Evolutionary conservation across 345 rosid genomes (phyloP), one percentile per base, ranked within the genome.

Genomic region (Psidium friedrichsthalianum): DNA sequence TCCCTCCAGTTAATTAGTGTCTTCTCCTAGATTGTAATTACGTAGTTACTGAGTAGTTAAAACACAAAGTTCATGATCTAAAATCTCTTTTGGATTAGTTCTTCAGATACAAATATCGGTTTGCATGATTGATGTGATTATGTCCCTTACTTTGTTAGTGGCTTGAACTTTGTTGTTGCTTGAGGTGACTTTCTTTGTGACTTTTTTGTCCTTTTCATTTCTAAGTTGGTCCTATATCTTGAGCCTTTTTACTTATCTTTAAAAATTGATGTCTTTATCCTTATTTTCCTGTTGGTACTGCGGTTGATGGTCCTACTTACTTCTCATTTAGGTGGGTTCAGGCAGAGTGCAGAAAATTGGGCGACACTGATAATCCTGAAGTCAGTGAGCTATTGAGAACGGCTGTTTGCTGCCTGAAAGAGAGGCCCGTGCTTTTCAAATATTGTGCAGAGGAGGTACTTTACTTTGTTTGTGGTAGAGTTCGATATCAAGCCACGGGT

Each of bases 361-460:
- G 99, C 84, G 99, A 97, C 90, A 90, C 89, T 3, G 99, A 97
- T 91, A 96, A 95, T 87, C 98, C 99, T 78, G 99, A 96, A 93
- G 98, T 96, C 78, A 87, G 91, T 82, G 98, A 96, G 13, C 96
- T 96, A 86, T 89, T 96, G 88, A 95, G 91, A 89, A 96, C 92
- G 10, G 98, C 98, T 82, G 94, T 97, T 74, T 87, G 93, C 44
- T 96, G 98, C 89, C 98, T 97, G 74, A 96, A 92, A 87, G 99
- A 97, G 87, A 96, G 98, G 90, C 98, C 99, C 2, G 96, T 93
- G 69, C 99, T 97, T 89, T 97, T 95, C 93, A 97, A 96, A 89
- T 97, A 96, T 88, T 97, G 99, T 93, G 99, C 99, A 24, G 99
- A 97, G 90, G 99, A 97, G 99, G 99, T 97, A 89, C 87, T 89